Conservation (phyloP, 768 basidiomycete genomes). For the Amanita subjunquillea region DNA sequence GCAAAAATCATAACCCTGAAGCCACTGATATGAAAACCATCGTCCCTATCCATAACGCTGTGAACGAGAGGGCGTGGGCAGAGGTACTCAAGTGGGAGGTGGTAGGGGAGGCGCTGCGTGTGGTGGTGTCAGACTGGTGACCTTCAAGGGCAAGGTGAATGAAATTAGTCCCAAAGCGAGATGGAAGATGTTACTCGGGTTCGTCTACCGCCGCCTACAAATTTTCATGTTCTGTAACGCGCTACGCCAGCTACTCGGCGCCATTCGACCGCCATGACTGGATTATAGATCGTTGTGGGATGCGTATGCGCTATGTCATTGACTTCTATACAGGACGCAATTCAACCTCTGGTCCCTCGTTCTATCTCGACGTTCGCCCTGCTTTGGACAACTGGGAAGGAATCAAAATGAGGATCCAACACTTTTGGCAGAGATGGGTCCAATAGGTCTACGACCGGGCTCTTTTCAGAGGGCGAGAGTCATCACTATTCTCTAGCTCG, state of each 20-base stretch:
- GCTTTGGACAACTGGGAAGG: constrained; percentile 93
- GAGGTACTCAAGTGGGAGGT: constrained; percentile 78
- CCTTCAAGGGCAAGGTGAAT: constrained; percentile 82
- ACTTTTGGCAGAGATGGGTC: constrained; percentile 34
- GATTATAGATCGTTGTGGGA: constrained; percentile 90
- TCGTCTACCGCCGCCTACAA: constrained; percentile 15
- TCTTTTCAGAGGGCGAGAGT: constrained; percentile 28
- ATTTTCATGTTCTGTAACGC: constrained; percentile 3
- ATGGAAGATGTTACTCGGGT: constrained; percentile 83
- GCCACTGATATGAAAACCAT: constrained; percentile 90
- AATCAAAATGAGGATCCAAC: constrained; percentile 67
- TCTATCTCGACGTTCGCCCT: constrained; percentile 91
- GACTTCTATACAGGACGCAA: constrained; percentile 91
- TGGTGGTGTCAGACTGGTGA: constrained; percentile 73
- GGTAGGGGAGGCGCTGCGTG: constrained; percentile 76
- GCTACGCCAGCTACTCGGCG: constrained; percentile 61
- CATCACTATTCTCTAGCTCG: constrained; percentile 29
- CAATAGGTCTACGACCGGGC: constrained; percentile 10
- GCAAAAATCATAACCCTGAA: constrained; percentile 86
- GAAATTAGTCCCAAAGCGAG: constrained; percentile 76
- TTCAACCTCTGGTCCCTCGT: constrained; percentile 44
- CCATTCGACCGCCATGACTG: constrained; percentile 98
- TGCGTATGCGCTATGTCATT: constrained; percentile 85
- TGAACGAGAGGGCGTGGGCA: constrained; percentile 89
- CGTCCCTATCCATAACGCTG: constrained; percentile 98